A percentile compares a stretch with the other conserved stretches of the same genome.
Conservation (phyloP, 2,329 filamentous ascomycete genomes). For the Colletotrichum salicis region DNA sequence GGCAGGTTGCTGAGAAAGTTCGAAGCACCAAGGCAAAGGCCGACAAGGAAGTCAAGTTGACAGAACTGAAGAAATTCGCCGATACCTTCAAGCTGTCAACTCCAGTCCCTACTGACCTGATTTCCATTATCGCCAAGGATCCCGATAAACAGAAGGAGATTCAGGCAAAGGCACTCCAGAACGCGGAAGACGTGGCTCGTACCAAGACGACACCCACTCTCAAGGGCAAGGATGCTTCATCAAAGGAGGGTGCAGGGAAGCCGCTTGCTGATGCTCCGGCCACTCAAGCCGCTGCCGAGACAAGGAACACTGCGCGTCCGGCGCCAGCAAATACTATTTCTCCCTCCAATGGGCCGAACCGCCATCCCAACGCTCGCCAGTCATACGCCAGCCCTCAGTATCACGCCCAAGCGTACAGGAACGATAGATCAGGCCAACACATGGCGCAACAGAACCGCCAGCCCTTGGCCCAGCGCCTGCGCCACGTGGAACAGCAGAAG, state of each 20-base stretch:
- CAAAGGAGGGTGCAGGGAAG: constrained; percentile 59
- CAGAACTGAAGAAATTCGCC: constrained; percentile 95
- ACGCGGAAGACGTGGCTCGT: constrained; percentile 71
- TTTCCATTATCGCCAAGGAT: constrained; percentile 96
- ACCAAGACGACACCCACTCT: constrained; percentile 56
- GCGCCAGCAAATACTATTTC: constrained; percentile 46
- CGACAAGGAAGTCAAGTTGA: constrained; percentile 92
- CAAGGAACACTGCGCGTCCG: constrained; percentile 45
- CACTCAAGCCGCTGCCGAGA: constrained; percentile 39
- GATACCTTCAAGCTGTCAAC: constrained; percentile 94
- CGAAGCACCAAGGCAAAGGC: constrained; percentile 68
- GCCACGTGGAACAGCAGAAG: constrained; percentile 63
- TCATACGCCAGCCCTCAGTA: constrained; percentile 59
- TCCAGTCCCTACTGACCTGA: constrained; percentile 89
- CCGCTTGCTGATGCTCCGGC: constrained; percentile 39
- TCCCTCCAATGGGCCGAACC: constrained; percentile 46
- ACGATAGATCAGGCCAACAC: constrained; percentile 58
- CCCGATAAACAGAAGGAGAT: constrained; percentile 94
- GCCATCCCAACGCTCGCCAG: constrained; percentile 60
- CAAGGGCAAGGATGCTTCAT: constrained; percentile 65
- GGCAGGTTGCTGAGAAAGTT: constrained; percentile 65
- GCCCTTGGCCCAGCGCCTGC: constrained; percentile 60
- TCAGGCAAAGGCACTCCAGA: constrained; percentile 84
- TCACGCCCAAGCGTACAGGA: constrained; percentile 59
- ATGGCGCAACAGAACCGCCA: constrained; percentile 52